Percentiles rank a stretch among this genome's conserved stretches.
Evolutionary conservation across 2,329 filamentous ascomycete species (phyloP).

Genomic region (Aschersonia sp.): DNA sequence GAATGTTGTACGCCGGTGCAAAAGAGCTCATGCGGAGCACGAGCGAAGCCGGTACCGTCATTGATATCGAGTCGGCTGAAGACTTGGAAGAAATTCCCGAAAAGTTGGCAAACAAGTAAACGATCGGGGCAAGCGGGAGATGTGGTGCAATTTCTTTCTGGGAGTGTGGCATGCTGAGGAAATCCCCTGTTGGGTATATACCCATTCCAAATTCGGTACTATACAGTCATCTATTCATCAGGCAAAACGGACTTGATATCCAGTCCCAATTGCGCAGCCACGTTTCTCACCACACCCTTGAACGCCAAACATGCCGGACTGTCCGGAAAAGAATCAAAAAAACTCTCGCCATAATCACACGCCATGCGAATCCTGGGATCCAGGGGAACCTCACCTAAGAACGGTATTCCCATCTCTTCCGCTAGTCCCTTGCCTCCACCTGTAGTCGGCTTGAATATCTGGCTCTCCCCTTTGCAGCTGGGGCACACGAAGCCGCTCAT

Average conservation of each 20-base stretch:
- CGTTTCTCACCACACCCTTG: conserved; percentile 59
- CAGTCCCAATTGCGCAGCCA: conserved; percentile 52
- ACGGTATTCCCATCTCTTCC: conserved; percentile 75
- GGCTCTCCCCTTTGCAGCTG: conserved; percentile 65
- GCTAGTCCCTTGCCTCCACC: conserved; percentile 73
- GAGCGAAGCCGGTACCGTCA: conserved; percentile 72
- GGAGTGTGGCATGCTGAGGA: too few relatives aligned
- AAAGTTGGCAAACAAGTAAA: conserved; percentile 30
- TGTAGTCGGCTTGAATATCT: conserved; percentile 86
- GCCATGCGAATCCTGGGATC: conserved; percentile 93
- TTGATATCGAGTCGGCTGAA: conserved; percentile 70
- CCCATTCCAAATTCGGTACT: conserved; percentile 1
- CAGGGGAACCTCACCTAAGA: conserved; percentile 76
- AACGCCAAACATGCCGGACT: conserved; percentile 80
- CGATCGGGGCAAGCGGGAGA: not conserved
- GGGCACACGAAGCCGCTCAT: conserved; percentile 97
- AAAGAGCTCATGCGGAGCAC: conserved; percentile 94
- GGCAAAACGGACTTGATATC: conserved; percentile 39
- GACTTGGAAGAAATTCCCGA: conserved; percentile 72
- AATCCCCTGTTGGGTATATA: too few relatives aligned
- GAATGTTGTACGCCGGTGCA: conserved; percentile 91
- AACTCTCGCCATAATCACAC: conserved; percentile 95
- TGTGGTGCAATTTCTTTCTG: not conserved
- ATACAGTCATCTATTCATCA: conserved; percentile 17
- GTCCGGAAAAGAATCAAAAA: conserved; percentile 85